A percentile compares a stretch with the other conserved stretches of the same genome.
phyloP scores from a whole-genome alignment of 2,329 filamentous ascomycete genomes.

The Neurospora sp. region DNA sequence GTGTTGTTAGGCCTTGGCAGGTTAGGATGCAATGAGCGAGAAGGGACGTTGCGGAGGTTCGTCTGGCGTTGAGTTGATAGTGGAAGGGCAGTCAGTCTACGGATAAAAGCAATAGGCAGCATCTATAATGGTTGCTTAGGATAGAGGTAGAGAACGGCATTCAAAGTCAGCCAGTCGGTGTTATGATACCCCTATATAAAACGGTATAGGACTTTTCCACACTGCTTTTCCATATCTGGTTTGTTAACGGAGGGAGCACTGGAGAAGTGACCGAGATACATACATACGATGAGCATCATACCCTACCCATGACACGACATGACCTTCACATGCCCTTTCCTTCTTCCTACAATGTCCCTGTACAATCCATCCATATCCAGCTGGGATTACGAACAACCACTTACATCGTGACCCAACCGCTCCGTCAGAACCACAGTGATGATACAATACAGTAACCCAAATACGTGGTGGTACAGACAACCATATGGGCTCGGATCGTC shows the following conservation, averaged over 20 bases:
- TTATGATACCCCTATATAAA: neutral
- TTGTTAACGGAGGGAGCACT: neutral
- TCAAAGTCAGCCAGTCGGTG: neutral
- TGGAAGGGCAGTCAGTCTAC: neutral
- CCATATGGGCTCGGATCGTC: neutral
- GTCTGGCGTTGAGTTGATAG: neutral
- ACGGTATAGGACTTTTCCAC: neutral
- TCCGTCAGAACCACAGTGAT: neutral
- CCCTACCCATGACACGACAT: neutral
- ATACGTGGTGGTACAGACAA: neutral
- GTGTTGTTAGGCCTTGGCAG: conserved; percentile 75
- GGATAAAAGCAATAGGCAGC: neutral
- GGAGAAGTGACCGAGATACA: neutral
- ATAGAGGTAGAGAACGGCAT: neutral
- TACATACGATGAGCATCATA: neutral
- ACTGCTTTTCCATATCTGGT: neutral
- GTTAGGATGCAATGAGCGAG: conserved; percentile 13
- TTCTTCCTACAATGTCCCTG: too few relatives aligned
- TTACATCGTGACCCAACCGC: neutral
- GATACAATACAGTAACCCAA: neutral
- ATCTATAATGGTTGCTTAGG: neutral
- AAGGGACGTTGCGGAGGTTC: neutral
- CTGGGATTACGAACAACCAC: neutral
- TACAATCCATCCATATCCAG: neutral
- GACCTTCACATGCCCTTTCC: neutral